Conservation (phyloP, 163 green algal species). For the Chlorella variabilis region DNA sequence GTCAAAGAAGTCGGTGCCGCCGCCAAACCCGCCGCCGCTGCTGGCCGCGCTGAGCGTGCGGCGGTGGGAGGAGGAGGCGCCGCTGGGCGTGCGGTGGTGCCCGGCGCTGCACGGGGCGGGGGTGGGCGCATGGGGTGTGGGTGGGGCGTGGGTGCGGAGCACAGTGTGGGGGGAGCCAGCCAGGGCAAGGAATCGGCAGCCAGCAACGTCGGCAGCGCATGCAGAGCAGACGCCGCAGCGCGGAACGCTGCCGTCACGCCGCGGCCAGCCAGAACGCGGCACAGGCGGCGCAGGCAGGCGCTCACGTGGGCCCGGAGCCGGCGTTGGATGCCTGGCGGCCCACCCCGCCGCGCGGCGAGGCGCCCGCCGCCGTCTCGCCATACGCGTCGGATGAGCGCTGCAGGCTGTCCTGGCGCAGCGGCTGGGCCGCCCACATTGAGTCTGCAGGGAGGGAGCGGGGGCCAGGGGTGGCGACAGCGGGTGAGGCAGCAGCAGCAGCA, state of each 20-base stretch:
- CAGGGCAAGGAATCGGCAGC: neutral
- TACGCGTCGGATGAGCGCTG: neutral
- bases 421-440: constrained; percentile 24
- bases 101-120: neutral
- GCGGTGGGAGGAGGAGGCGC: constrained; percentile 26
- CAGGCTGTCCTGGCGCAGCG: constrained; percentile 17
- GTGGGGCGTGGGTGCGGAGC: too few species aligned
- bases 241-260: too few species aligned
- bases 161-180: too few species aligned
- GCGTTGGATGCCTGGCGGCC: too few species aligned
- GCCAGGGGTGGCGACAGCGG: neutral
- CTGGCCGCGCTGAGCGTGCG: constrained; percentile 36
- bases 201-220: too few species aligned
- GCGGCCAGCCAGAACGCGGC: too few species aligned
- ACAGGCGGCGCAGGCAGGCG: too few species aligned
- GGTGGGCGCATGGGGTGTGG: neutral
- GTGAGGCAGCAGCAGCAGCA: neutral
- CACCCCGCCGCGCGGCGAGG: too few species aligned
- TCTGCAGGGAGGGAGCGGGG: neutral
- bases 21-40: neutral
- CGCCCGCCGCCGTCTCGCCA: too few species aligned
- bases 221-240: too few species aligned
- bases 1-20: neutral
- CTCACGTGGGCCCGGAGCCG: too few species aligned
- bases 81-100: neutral